Evolutionary conservation across 805 yeast species (phyloP).

Genomic region (Limtongozyma cylindracea): DNA sequence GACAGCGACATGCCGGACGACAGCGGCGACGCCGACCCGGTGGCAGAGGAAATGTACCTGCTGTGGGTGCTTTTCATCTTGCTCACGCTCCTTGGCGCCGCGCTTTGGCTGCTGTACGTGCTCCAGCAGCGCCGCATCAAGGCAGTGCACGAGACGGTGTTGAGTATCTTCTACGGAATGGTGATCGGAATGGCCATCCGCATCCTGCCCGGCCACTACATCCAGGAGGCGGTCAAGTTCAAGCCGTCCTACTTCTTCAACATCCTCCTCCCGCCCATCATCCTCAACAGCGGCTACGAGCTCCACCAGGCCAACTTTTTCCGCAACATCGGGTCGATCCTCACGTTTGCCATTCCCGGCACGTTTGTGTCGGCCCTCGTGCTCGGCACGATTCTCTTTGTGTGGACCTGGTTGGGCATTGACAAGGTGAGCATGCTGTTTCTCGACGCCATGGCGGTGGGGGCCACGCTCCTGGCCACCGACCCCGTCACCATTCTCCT

Average conservation of each 20-base stretch:
- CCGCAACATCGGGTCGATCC: conserved; percentile 69
- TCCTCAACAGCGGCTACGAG: conserved; percentile 89
- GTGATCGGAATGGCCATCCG: conserved; percentile 79
- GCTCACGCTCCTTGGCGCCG: conserved; percentile 54
- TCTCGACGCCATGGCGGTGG: conserved; percentile 93
- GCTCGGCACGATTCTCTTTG: conserved; percentile 61
- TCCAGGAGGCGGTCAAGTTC: conserved; percentile 90
- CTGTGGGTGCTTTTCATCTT: conserved; percentile 94
- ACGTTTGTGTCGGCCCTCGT: conserved; percentile 84
- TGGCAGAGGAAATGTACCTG: conserved; percentile 83
- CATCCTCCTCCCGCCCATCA: conserved; percentile 84
- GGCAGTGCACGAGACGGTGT: conserved; percentile 92
- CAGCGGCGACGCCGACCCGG: conserved; percentile 52
- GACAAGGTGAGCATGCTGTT: conserved; percentile 77
- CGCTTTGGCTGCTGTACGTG: conserved; percentile 88
- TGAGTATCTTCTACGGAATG: conserved; percentile 94
- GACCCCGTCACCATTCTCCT: conserved; percentile 96
- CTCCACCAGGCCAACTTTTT: conserved; percentile 90
- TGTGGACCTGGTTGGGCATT: conserved; percentile 81
- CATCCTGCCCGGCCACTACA: conserved; percentile 85
- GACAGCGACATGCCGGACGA: conserved; percentile 20
- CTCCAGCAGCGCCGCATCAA: conserved; percentile 77
- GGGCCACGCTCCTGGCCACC: conserved; percentile 94
- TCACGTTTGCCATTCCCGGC: conserved; percentile 92
- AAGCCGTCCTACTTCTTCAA: conserved; percentile 88